A percentile compares a stretch with the other conserved stretches of the same genome.
Conservation (phyloP, 2,329 filamentous ascomycete genomes). For the Phyllosticta capitalensis region DNA sequence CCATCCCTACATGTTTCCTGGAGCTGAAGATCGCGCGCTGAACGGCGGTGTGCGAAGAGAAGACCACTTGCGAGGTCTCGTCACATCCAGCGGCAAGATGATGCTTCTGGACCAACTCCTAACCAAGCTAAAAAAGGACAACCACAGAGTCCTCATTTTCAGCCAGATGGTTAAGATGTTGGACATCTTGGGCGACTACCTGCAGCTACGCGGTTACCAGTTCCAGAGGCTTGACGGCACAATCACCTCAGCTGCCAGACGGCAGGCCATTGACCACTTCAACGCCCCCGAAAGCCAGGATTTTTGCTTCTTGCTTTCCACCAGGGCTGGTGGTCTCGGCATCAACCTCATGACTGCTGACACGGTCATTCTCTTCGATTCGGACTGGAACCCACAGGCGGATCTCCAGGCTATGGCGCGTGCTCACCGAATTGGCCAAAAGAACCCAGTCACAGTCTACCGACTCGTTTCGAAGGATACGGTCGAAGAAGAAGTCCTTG, state of each 20-base stretch:
- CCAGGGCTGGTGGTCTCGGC: constrained; percentile 89
- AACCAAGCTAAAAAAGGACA: constrained; percentile 84
- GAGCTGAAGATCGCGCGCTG: constrained; percentile 82
- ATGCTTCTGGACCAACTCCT: constrained; percentile 96
- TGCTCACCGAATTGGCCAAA: constrained; percentile 95
- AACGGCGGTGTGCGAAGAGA: constrained; percentile 73
- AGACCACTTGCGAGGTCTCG: constrained; percentile 83
- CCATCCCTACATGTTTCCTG: constrained; percentile 95
- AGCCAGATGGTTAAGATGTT: constrained; percentile 99
- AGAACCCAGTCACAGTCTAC: constrained; percentile 91
- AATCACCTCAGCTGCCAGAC: constrained; percentile 76
- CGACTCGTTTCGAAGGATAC: constrained; percentile 96
- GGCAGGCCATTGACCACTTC: constrained; percentile 95
- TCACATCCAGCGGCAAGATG: constrained; percentile 98
- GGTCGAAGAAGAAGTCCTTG: constrained; percentile 93
- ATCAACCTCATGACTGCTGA: constrained; percentile 99
- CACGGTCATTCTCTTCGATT: constrained; percentile 95
- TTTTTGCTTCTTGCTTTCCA: constrained; percentile 93
- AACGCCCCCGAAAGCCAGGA: constrained; percentile 94
- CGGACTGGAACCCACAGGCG: constrained; percentile 97
- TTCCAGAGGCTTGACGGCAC: constrained; percentile 95
- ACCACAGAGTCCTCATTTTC: constrained; percentile 93
- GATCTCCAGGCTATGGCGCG: constrained; percentile 98
- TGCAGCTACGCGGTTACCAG: constrained; percentile 84
- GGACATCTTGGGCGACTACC: constrained; percentile 89